Evolutionary conservation across 805 yeast genomes (phyloP), one percentile per base, ranked within the genome.

Genomic region (Pichia cephalocereana): DNA sequence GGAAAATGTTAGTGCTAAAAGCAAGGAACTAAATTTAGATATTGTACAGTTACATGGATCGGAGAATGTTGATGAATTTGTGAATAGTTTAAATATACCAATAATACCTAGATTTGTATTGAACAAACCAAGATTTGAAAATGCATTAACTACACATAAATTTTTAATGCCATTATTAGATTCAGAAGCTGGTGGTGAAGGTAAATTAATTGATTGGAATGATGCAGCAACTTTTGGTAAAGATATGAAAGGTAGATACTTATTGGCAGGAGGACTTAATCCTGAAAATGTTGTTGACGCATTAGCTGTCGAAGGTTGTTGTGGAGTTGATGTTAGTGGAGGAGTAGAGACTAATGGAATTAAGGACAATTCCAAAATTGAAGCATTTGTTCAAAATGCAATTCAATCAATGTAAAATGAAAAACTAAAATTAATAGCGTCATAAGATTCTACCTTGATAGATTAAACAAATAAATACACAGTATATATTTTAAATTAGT

Each of bases 251-350:
- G 68, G 67, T 0, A 60, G 70, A 41, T 86, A 74, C 57, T 59
- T 93, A 0, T 69, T 93, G 28, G 98, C 98, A 0, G 99, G 99
- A 6, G 99, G 99, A 0, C 70, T 93, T 49, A 82, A 73, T 0
- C 87, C 93, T 0, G 80, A 73, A 1, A 93, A 90, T 57, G 87
- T 93, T 7, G 48, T 50, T 0, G 61, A 62, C 2, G 95, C 95
- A 0, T 52, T 67, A 15, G 40, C 46, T 8, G 62, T 76, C 12
- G 54, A 60, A 0, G 91, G 93, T 26, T 79, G 86, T n/a, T 60
- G 81, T 37, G 98, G 97, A 5, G 91, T 86, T 27, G 99, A 91
- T 66, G 98, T 93, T 8, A 83, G 96, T 58, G 89, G 96, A 10
- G 99, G 99, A 1, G 96, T 90, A 2, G 99, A 93, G 61, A 79